phyloP scores from a whole-genome alignment of 176 grass and related monocot genomes.

The Juncus effusus region DNA sequence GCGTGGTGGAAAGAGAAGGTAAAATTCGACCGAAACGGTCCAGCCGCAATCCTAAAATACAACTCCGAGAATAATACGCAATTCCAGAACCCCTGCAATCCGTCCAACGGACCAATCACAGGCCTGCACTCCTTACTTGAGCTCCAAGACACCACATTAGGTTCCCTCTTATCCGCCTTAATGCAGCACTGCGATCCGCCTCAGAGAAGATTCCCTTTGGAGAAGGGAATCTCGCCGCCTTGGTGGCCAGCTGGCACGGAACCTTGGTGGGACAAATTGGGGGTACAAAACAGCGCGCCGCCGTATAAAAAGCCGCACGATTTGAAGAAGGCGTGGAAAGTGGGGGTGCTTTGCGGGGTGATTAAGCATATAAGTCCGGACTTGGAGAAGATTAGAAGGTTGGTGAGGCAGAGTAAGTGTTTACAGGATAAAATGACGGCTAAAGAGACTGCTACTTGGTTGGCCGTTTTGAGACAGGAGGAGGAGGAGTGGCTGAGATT shows the following conservation, averaged over 20 bases:
- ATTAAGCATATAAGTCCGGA: slow-evolving; percentile 95
- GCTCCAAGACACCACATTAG: slow-evolving; percentile 91
- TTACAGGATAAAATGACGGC: slow-evolving; percentile 97
- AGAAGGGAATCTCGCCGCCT: slow-evolving; percentile 65
- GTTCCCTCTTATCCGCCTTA: slow-evolving; percentile 69
- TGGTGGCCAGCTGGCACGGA: slow-evolving; percentile 72
- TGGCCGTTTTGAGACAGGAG: slow-evolving; percentile 69
- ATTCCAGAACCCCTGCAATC: not conserved
- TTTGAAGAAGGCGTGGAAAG: slow-evolving; percentile 95
- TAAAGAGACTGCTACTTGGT: slow-evolving; percentile 73
- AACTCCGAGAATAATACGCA: slow-evolving; percentile 24
- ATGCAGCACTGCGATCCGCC: slow-evolving; percentile 95
- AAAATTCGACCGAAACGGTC: slow-evolving; percentile 83
- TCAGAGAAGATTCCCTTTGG: slow-evolving; percentile 75
- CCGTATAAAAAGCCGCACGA: slow-evolving; percentile 98
- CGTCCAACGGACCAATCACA: not conserved
- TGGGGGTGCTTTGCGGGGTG: slow-evolving; percentile 76
- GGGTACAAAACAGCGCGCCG: slow-evolving; percentile 38
- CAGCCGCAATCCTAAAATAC: slow-evolving; percentile 59
- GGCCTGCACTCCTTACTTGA: slow-evolving; percentile 57
- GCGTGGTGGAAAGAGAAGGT: slow-evolving; percentile 97
- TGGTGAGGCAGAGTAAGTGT: slow-evolving; percentile 84
- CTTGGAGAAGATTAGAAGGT: slow-evolving; percentile 67
- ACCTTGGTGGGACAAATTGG: slow-evolving; percentile 59
- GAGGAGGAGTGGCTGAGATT: slow-evolving; percentile 56